Evolutionary conservation across 2,329 filamentous ascomycete species (phyloP).

Genomic region (Ceratocystis ficicola): DNA sequence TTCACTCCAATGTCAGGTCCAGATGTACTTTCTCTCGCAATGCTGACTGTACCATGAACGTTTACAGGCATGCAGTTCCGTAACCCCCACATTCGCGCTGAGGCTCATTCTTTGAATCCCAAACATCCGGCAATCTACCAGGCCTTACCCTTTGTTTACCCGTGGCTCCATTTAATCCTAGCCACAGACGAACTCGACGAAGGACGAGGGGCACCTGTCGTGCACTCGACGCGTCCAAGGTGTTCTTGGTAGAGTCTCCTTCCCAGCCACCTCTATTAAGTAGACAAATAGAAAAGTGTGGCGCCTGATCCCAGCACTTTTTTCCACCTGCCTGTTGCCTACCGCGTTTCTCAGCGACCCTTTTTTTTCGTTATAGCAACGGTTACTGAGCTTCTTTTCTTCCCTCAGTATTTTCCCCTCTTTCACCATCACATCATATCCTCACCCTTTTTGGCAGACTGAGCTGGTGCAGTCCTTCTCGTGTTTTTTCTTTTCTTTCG

Average conservation of each 20-base stretch:
- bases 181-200: neutral
- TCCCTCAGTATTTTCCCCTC: conserved; percentile 10
- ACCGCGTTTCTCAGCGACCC: conserved; percentile 9
- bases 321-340: neutral
- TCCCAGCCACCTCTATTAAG: conserved; percentile 17
- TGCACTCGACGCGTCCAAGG: conserved; percentile 2
- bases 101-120: no score
- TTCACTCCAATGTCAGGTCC: no score
- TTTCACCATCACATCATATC: neutral
- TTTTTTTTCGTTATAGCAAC: conserved; percentile 10
- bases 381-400: conserved; percentile 11
- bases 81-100: no score
- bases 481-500: neutral
- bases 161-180: neutral
- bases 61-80: no score
- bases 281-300: conserved; percentile 6
- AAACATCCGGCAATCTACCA: neutral
- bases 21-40: no score
- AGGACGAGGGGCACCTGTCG: neutral
- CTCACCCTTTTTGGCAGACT: neutral
- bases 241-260: neutral
- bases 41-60: no score
- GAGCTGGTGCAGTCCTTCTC: neutral
- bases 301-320: neutral
- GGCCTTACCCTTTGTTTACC: neutral